These are phyloP conservation scores for Plasmodium chabaudi DNA, from an alignment of 169 alveolate species.

Conservation along the genomic window DNA sequence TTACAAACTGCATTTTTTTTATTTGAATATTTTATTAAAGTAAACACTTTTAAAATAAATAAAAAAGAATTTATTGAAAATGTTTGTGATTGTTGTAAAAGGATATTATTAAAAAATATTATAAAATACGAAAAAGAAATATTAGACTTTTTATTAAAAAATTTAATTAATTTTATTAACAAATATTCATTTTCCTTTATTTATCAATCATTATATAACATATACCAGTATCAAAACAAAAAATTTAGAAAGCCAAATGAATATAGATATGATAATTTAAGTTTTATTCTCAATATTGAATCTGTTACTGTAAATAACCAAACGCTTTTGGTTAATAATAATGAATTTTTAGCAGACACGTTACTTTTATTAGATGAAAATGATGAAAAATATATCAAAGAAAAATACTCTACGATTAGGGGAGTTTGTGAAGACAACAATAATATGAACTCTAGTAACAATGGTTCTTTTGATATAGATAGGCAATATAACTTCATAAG, in stretches of 20 bases:
- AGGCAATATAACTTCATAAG: neutral
- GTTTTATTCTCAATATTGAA: conserved; percentile 29
- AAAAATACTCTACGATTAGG: neutral
- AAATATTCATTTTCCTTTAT: conserved; percentile 42
- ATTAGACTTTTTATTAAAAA: conserved; percentile 61
- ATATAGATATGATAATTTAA: conserved; percentile 19
- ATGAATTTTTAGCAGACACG: conserved; percentile 14
- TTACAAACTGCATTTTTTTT: conserved; percentile 32
- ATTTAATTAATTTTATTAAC: conserved; percentile 69
- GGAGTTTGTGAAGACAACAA: neutral
- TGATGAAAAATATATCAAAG: conserved; percentile 65
- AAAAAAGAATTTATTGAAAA: conserved; percentile 69
- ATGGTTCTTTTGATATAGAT: neutral
- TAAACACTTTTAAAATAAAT: conserved; percentile 10
- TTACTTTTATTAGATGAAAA: conserved; percentile 34
- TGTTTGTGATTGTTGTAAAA: conserved; percentile 48
- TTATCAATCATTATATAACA: conserved; percentile 60
- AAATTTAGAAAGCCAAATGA: conserved; percentile 6
- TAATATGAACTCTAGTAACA: neutral
- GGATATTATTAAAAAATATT: conserved; percentile 73
- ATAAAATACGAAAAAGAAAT: conserved; percentile 63
- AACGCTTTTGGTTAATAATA: conserved; percentile 38
- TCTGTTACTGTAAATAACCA: neutral
- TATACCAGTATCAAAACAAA: conserved; percentile 60
- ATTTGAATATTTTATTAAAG: conserved; percentile 51